Base-by-base conservation (phyloP, 2,329 filamentous ascomycete species). In the Pseudonectria foliicola region DNA sequence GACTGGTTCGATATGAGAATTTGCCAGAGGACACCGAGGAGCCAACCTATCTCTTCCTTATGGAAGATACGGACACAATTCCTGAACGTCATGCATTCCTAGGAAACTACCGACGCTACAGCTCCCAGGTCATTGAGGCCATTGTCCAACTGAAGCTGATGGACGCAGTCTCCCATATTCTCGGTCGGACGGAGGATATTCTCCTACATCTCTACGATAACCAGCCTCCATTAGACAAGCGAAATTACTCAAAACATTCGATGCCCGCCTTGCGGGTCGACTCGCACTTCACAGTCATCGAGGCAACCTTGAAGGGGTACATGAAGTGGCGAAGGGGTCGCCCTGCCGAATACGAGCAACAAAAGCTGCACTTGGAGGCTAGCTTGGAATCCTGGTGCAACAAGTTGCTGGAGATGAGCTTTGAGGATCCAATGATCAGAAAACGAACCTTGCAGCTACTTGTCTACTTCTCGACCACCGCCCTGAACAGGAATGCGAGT, bases 1-100 rank as follows among this genome's bases (percentile, higher is more conserved):
- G 93, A 37, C 68, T 96, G 34, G 73, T 96, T 40, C 81, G 86
- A 35, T 98, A 94, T 59, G 92, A 98, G 59, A 80, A 75, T 43
- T 66, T 96, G 3, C 85, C 88, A 0, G 80, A 90, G 44, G 84
- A 94, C 43, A 83, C 81, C 0, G 76, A 85, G 30, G 82, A 95
- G 49, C 73, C 85, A 2, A 89, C 84, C 1, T 75, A 88, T 39
- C 67, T 86, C 10, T 92, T 95, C 46, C 70, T 98, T 2, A 72
- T 88, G 51, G 89, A 96, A 53, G 92, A 98, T 55, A 93, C 95
- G 37, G 92, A 98, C 53, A 96, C 90, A 0, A 70, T 90, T 13
- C 92, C 92, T 0, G 92, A 98, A 57, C 77, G 88, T 15, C 92
- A 98, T 61, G 87, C 88, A 1, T 98, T 98, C 57, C 72, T 96